Evolutionary conservation across 2,329 filamentous ascomycete genomes (phyloP).

Genomic region (Epichloe coenophiala): DNA sequence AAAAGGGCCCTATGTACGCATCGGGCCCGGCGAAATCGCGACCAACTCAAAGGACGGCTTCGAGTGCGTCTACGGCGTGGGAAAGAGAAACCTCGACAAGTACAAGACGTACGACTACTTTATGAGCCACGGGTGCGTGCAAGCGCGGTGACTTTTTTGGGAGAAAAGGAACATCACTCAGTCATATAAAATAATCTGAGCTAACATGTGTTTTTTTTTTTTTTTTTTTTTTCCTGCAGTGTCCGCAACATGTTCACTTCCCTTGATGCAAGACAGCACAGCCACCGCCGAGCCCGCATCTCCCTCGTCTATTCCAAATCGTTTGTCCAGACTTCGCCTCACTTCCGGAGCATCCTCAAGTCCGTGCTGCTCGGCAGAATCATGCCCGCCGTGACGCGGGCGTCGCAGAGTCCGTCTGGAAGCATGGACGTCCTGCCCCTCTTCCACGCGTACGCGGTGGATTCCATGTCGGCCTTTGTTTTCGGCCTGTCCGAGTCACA

Average conservation of each 20-base stretch:
- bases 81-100: not conserved
- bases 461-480: not conserved
- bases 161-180: accelerated
- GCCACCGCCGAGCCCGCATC: not conserved
- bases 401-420: not conserved
- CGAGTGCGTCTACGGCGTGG: not conserved
- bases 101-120: not conserved
- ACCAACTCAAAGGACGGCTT: not conserved
- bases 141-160: not conserved
- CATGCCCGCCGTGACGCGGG: not conserved
- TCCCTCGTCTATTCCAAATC: not conserved
- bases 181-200: no score
- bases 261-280: not conserved
- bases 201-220: no score
- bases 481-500: not conserved
- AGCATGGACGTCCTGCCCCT: not conserved
- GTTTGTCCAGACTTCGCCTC: not conserved
- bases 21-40: not conserved
- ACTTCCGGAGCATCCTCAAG: not conserved
- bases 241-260: not conserved
- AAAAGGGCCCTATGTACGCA: not conserved
- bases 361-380: not conserved
- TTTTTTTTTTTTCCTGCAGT: not conserved
- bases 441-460: not conserved
- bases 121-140: not conserved